Conservation (phyloP, 257 asterid species). For the Henckelia pumila region DNA sequence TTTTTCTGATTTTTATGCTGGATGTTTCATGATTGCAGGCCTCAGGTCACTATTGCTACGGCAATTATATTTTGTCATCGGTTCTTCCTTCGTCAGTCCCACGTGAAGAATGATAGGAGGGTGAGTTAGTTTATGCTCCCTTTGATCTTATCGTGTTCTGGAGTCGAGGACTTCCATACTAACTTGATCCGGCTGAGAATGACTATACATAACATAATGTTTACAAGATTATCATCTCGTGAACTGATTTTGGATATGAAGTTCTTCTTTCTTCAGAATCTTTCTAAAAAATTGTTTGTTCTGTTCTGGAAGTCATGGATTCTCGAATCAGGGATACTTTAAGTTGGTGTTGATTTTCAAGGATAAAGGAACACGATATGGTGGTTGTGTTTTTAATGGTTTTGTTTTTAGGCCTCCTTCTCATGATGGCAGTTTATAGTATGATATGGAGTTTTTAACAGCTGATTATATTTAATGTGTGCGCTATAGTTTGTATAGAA, state of each 20-base stretch:
- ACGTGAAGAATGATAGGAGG: conserved; percentile 79
- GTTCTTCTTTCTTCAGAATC: background rate
- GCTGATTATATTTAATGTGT: background rate
- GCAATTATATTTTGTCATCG: conserved; percentile 97
- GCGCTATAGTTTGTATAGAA: background rate
- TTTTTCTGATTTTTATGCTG: conserved; percentile 20
- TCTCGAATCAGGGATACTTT: background rate
- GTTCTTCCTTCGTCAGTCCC: conserved; percentile 91
- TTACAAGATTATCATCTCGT: background rate
- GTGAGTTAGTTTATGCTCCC: conserved; percentile 42
- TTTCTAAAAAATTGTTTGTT: background rate
- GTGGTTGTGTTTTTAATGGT: too few species aligned
- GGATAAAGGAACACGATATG: too few species aligned
- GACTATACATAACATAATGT: background rate
- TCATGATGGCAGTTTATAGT: too few species aligned
- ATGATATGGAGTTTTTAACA: too few species aligned
- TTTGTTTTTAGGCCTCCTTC: too few species aligned
- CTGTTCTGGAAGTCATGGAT: background rate
- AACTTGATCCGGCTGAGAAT: background rate
- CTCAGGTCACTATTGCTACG: conserved; percentile 95
- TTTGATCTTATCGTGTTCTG: background rate
- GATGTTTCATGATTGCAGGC: conserved; percentile 64
- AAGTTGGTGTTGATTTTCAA: too few species aligned
- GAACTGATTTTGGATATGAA: conserved; percentile 2
- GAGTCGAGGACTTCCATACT: conserved; percentile 16